Evolutionary conservation across 768 basidiomycete genomes (phyloP).

Genomic region (Boletus subcaerulescens): DNA sequence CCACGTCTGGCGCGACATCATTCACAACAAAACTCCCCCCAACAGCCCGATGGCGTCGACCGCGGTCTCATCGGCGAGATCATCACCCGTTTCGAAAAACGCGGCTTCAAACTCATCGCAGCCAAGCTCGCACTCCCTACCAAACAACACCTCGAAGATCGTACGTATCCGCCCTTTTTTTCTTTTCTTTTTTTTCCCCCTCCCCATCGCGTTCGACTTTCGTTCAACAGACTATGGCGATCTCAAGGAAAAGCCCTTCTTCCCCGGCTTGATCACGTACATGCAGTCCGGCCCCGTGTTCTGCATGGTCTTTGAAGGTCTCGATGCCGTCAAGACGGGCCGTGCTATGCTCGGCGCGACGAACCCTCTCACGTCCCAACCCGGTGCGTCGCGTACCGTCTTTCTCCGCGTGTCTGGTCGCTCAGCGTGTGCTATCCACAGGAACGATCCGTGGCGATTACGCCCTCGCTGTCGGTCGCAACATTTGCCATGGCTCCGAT

Average conservation of each 20-base stretch:
- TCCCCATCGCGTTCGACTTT: neutral
- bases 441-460: constrained; percentile 97
- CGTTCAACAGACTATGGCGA: constrained; percentile 86
- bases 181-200: neutral
- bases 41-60: constrained; percentile 97
- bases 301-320: constrained; percentile 93
- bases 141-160: constrained; percentile 86
- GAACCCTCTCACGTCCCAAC: constrained; percentile 87
- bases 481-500: constrained; percentile 92
- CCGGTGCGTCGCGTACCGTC: constrained; percentile 53
- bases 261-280: constrained; percentile 94
- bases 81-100: constrained; percentile 94
- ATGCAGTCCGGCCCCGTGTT: constrained; percentile 96
- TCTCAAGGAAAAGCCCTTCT: constrained; percentile 92
- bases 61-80: constrained; percentile 94
- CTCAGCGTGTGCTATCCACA: constrained; percentile 26
- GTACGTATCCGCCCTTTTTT: constrained; percentile 36
- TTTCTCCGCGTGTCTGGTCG: neutral
- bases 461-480: constrained; percentile 90
- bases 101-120: constrained; percentile 96
- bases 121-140: constrained; percentile 86
- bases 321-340: constrained; percentile 92
- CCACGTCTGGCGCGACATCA: neutral
- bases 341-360: constrained; percentile 95
- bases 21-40: too few relatives aligned